A percentile compares a stretch with the other conserved stretches of the same genome.
phyloP scores from a whole-genome alignment of 2,329 filamentous ascomycete species.

The Lachnellula occidentalis region DNA sequence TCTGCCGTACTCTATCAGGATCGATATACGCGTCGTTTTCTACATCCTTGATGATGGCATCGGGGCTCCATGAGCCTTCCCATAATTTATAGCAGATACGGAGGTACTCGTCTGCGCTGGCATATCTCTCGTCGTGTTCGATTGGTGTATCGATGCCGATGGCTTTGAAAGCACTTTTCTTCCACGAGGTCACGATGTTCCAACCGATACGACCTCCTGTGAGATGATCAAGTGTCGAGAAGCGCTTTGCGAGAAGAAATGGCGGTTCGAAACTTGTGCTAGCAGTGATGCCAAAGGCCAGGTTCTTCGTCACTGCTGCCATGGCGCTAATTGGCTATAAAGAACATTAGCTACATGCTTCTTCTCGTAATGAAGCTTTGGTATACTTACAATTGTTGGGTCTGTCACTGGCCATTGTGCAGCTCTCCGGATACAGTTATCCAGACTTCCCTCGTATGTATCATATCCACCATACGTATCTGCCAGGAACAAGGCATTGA shows the following conservation, averaged over 20 bases:
- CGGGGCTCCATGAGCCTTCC: conserved; percentile 57
- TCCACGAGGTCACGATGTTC: conserved; percentile 63
- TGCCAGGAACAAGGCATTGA: conserved; percentile 61
- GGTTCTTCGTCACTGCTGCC: conserved; percentile 59
- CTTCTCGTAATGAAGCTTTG: background rate
- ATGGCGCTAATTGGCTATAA: conserved; percentile 56
- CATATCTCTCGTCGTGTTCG: conserved; percentile 61
- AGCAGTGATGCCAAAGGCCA: conserved; percentile 62
- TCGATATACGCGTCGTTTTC: conserved; percentile 40
- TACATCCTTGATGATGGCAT: conserved; percentile 43
- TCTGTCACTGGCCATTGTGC: conserved; percentile 68
- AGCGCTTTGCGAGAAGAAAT: conserved; percentile 58
- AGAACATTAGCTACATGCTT: background rate
- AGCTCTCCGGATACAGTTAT: conserved; percentile 54
- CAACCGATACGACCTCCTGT: conserved; percentile 55
- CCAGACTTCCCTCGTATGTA: conserved; percentile 53
- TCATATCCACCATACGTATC: conserved; percentile 58
- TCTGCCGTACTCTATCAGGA: conserved; percentile 52
- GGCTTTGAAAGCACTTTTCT: conserved; percentile 57
- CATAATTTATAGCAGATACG: conserved; percentile 61
- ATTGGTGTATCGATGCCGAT: conserved; percentile 53
- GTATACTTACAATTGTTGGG: conserved; percentile 50
- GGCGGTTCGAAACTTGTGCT: conserved; percentile 62
- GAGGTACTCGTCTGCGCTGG: conserved; percentile 57
- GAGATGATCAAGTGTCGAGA: conserved; percentile 63